phyloP scores from a whole-genome alignment of 495 filamentous ascomycete species.

The Lasiosphaeria miniovina region DNA sequence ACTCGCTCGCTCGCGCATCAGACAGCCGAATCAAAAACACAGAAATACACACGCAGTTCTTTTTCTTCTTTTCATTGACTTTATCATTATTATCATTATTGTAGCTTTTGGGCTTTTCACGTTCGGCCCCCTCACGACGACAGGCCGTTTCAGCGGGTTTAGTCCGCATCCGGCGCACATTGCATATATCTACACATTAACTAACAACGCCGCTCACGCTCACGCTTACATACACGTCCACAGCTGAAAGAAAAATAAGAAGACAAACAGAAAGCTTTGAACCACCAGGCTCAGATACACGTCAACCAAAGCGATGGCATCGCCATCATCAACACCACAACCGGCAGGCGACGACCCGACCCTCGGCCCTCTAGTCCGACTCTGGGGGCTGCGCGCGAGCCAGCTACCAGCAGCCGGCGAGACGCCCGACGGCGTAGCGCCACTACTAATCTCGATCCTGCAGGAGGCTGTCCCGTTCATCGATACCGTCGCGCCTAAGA shows the following conservation, averaged over 20 bases:
- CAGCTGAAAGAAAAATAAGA: no score
- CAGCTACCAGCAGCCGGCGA: slow-evolving; percentile 37
- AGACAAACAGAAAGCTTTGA: background rate
- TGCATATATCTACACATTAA: no score
- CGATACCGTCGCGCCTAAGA: slow-evolving; percentile 25
- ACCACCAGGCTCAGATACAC: background rate
- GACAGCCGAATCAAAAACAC: no score
- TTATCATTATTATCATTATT: no score
- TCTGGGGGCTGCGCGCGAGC: slow-evolving; percentile 36
- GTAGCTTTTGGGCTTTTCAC: no score
- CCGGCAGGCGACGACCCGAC: background rate
- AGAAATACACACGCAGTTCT: no score
- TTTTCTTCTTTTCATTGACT: no score
- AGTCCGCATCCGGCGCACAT: no score
- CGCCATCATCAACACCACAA: background rate
- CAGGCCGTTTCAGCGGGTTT: no score
- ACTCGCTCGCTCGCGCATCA: no score
- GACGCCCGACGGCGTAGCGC: slow-evolving; percentile 29
- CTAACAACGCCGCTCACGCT: background rate
- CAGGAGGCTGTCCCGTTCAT: slow-evolving; percentile 57
- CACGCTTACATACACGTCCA: background rate
- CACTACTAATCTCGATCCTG: slow-evolving; percentile 44
- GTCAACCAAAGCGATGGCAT: background rate
- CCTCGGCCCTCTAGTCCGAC: slow-evolving; percentile 24
- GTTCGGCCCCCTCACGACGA: no score